Evolutionary conservation across 78 protist genomes (phyloP).

Genomic region (Isochrysis galbana): DNA sequence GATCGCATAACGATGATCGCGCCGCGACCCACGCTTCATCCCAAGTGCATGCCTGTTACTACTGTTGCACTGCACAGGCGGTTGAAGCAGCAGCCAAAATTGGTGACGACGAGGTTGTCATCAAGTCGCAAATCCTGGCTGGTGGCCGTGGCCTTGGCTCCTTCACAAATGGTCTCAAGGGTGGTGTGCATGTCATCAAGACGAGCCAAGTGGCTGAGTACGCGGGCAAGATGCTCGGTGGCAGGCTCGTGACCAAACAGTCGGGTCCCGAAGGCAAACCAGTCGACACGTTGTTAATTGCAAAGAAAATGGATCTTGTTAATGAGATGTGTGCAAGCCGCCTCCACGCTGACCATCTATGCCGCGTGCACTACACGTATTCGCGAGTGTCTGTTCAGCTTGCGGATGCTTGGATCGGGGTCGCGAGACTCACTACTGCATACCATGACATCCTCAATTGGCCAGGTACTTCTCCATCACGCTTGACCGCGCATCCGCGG

Average conservation of each 20-base stretch:
- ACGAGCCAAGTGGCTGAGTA: conserved; percentile 45
- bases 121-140: conserved; percentile 72
- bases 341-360: not conserved
- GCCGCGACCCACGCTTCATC: too few species aligned
- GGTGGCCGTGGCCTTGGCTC: conserved; percentile 98
- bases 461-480: not conserved
- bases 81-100: not conserved
- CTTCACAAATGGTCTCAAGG: conserved; percentile 87
- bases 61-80: not conserved
- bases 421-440: too few species aligned
- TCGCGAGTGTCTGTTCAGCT: too few species aligned
- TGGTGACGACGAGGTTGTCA: conserved; percentile 15
- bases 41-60: too few species aligned
- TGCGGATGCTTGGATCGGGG: too few species aligned
- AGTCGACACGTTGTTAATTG: not conserved
- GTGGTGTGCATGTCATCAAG: conserved; percentile 84
- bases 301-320: not conserved
- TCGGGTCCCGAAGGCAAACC: conserved; percentile 50
- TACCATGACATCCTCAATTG: too few species aligned
- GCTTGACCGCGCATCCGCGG: not conserved
- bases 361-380: too few species aligned
- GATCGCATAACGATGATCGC: too few species aligned
- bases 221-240: conserved; percentile 90
- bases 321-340: not conserved
- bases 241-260: conserved; percentile 87